Base-by-base conservation (phyloP, 768 basidiomycete species). In the Boletus rubropictus region DNA sequence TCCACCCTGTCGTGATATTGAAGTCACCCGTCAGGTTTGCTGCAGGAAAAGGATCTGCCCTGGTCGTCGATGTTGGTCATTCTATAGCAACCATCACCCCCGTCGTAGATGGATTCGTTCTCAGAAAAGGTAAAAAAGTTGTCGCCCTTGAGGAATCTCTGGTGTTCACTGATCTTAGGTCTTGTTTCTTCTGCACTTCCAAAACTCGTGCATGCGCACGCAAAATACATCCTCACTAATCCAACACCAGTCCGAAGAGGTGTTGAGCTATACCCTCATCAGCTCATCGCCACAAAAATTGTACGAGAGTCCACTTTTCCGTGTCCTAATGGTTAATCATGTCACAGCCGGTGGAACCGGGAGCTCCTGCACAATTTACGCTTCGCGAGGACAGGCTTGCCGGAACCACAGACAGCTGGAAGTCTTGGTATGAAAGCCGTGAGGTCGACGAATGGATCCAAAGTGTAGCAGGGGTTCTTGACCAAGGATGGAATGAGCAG, bases 381-480 rank as follows among this genome's bases (percentile, higher is more conserved):
- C 68, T 93, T 8, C 83, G 92, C 38, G 81, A 87, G 47, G 90
- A 94, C 56, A 78, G 90, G 41, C 35, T 81, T 10, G 54, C 76
- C 1, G 77, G 77, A 9, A 91, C 89, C 1, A 92, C 93, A 0
- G 76, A 82, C 5, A 85, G 78, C 47, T 98, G 94, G 89, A 78
- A 77, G 40, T 60, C 66, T 20, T 95, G 90, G 84, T 83, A 84
- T 20, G 84, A 95, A 67, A 66, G 67, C 20, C 75, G 79, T 34
- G 91, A 97, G 59, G 83, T 94, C 2, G 95, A 99, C 35, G 89
- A 91, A 64, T 97, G 95, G 92, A 78, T 90, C 49, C 91, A 94
- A 64, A 83, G 82, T 54, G 81, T 89, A 28, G 86, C 82, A 5
- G 89, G 87, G 24, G 84, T 95, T n/a, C 71, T 87, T 24, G 86